phyloP scores from a whole-genome alignment of 352 stramenopile species.

The Globisporangium alternatum region DNA sequence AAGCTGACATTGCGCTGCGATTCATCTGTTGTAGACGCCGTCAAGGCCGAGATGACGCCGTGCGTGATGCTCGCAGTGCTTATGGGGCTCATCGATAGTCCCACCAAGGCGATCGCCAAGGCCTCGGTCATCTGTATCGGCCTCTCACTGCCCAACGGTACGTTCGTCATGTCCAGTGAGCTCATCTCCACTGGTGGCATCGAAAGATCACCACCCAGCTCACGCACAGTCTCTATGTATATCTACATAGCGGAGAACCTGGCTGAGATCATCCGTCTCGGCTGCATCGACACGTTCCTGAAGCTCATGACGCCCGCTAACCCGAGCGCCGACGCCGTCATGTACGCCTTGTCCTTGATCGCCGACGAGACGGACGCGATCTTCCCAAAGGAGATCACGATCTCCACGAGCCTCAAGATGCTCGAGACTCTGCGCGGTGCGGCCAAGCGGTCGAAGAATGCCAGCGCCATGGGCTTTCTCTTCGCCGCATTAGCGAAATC shows the following conservation, averaged over 20 bases:
- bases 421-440: conserved; percentile 63
- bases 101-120: conserved; percentile 35
- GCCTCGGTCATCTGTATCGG: conserved; percentile 55
- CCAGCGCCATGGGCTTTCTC: conserved; percentile 52
- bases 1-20: too few relatives aligned
- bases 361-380: conserved; percentile 49
- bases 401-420: conserved; percentile 33
- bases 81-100: conserved; percentile 38
- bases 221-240: not conserved
- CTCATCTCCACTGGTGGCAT: not conserved
- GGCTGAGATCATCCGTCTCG: conserved; percentile 40
- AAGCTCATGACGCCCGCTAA: conserved; percentile 44
- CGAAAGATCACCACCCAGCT: not conserved
- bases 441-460: conserved; percentile 55
- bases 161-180: not conserved
- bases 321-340: conserved; percentile 38
- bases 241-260: conserved; percentile 45
- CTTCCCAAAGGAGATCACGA: conserved; percentile 47
- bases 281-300: conserved; percentile 57
- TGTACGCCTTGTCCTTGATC: conserved; percentile 56
- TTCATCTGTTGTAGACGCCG: conserved; percentile 18
- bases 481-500: conserved; percentile 59
- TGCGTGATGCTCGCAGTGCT: conserved; percentile 42
- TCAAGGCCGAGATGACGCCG: conserved; percentile 31
- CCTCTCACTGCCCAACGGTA: conserved; percentile 54